phyloP scores from a whole-genome alignment of 2,329 filamentous ascomycete species.

The Alternaria triticimaculans region DNA sequence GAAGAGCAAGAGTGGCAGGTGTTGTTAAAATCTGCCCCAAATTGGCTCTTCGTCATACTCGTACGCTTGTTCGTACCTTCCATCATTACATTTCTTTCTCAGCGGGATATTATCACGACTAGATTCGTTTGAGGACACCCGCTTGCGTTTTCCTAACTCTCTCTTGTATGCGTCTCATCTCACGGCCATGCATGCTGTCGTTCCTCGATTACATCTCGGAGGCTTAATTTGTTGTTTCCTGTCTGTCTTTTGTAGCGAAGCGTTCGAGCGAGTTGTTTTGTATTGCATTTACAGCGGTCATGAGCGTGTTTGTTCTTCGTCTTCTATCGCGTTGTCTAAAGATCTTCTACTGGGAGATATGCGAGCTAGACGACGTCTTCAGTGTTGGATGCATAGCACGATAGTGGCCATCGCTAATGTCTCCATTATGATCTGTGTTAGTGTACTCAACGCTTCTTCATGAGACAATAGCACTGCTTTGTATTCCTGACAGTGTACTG shows the following conservation, averaged over 20 bases:
- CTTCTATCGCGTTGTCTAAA: background rate
- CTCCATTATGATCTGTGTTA: too few relatives aligned
- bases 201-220: background rate
- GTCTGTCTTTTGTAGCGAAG: background rate
- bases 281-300: background rate
- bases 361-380: too few relatives aligned
- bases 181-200: background rate
- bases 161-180: background rate
- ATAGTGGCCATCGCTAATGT: too few relatives aligned
- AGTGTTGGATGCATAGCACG: too few relatives aligned
- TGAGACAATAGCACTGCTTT: too few relatives aligned
- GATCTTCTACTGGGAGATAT: background rate
- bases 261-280: background rate
- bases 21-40: slow-evolving; percentile 32
- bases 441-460: too few relatives aligned
- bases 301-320: background rate
- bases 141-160: background rate
- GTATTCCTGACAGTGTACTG: too few relatives aligned
- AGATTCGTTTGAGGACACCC: slow-evolving; percentile 25
- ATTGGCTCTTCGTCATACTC: background rate
- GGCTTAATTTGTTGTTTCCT: background rate
- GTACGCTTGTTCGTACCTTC: background rate
- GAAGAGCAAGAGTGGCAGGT: slow-evolving; percentile 45
- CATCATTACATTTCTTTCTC: background rate
- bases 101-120: slow-evolving; percentile 1